phyloP scores from a whole-genome alignment of 2,329 filamentous ascomycete genomes.

The Penicillium sp. region DNA sequence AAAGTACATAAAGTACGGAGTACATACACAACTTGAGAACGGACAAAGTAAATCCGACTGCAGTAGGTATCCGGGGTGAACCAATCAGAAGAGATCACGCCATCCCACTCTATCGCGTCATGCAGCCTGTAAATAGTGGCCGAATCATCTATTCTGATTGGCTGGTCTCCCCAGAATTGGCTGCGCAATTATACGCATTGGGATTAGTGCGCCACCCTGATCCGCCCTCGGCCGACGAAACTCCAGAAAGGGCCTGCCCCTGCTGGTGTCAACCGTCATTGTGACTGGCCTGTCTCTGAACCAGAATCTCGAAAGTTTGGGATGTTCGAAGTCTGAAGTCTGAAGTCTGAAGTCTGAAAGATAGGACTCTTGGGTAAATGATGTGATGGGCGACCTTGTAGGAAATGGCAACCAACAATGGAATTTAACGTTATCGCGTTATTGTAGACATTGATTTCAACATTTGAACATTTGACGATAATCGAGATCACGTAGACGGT shows the following conservation, averaged over 20 bases:
- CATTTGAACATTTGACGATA: background rate
- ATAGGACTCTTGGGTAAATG: background rate
- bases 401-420: conserved; percentile 3
- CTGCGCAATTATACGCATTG: conserved; percentile 26
- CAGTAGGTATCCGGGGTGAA: conserved; percentile 16
- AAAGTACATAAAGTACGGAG: too few species aligned
- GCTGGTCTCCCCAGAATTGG: conserved; percentile 22
- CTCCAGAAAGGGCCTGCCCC: conserved; percentile 7
- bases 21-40: background rate
- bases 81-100: conserved; percentile 29
- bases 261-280: conserved; percentile 12
- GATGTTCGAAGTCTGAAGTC: background rate
- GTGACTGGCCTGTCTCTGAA: conserved; percentile 7
- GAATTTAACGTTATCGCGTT: conserved; percentile 2
- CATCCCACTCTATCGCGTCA: conserved; percentile 34
- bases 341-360: background rate
- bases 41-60: conserved; percentile 10
- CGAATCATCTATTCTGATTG: conserved; percentile 24
- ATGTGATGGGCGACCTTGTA: background rate
- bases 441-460: background rate
- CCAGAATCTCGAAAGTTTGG: conserved; percentile 2
- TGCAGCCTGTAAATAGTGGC: conserved; percentile 35
- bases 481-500: conserved; percentile 8
- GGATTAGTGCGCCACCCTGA: conserved; percentile 33
- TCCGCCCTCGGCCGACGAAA: conserved; percentile 28